A percentile compares a stretch with the other conserved stretches of the same genome.
These are phyloP conservation scores for Coprinopsis cinerea DNA, from an alignment of 768 basidiomycete species.

Conservation along the genomic window DNA sequence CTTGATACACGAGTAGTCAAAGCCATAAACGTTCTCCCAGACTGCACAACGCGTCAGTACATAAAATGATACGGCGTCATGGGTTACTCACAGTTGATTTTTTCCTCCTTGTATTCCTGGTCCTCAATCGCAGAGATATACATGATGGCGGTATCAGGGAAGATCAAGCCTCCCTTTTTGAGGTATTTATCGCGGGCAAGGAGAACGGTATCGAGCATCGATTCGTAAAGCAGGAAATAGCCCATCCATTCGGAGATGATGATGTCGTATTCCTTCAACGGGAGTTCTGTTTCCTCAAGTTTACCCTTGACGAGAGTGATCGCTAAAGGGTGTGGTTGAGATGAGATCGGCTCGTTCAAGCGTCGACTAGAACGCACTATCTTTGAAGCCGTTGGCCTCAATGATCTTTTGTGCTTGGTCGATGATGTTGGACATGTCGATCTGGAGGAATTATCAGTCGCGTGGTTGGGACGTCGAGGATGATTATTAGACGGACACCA, in stretches of 20 bases:
- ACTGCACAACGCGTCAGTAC: slow-evolving; percentile 42
- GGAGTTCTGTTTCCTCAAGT: slow-evolving; percentile 87
- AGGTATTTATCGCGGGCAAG: slow-evolving; percentile 96
- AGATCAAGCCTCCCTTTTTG: slow-evolving; percentile 84
- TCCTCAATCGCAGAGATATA: slow-evolving; percentile 98
- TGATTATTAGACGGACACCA: slow-evolving; percentile 51
- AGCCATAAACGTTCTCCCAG: slow-evolving; percentile 99
- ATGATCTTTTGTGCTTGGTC: slow-evolving; percentile 98
- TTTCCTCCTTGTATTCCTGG: slow-evolving; percentile 99
- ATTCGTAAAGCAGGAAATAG: slow-evolving; percentile 98
- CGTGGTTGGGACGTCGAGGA: slow-evolving; percentile 1
- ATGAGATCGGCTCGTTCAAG: slow-evolving; percentile 10
- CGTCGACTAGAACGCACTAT: slow-evolving; percentile 51
- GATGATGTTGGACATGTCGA: slow-evolving; percentile 99
- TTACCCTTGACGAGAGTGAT: slow-evolving; percentile 98
- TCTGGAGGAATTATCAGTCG: slow-evolving; percentile 37
- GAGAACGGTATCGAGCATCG: slow-evolving; percentile 98
- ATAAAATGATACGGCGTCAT: slow-evolving; percentile 1
- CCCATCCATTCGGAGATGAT: slow-evolving; percentile 99
- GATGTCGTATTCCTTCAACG: slow-evolving; percentile 91
- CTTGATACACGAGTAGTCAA: slow-evolving; percentile 99
- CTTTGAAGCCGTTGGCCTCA: slow-evolving; percentile 92
- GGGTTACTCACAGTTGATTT: slow-evolving; percentile 82
- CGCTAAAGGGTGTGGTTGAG: slow-evolving; percentile 34
- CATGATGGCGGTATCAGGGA: slow-evolving; percentile 91